Conservation (phyloP, 2,329 filamentous ascomycete species). For the Cercospora sojina region DNA sequence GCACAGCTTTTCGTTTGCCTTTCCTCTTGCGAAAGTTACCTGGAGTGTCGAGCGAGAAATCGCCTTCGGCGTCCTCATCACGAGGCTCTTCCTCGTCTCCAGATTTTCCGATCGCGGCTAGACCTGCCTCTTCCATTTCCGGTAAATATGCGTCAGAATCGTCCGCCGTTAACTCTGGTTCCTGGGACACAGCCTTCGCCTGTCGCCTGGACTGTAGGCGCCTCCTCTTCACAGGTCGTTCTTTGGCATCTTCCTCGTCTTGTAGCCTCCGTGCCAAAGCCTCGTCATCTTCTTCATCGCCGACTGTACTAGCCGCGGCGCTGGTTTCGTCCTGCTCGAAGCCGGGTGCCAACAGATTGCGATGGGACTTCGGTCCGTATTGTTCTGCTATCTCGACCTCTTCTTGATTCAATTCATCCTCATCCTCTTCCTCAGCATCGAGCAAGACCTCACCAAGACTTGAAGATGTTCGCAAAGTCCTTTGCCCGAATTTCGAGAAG, state of each 20-base stretch:
- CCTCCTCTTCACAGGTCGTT: conserved; percentile 45
- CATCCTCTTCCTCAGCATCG: conserved; percentile 73
- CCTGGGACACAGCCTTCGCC: conserved; percentile 26
- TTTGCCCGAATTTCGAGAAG: conserved; percentile 74
- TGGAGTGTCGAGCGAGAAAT: conserved; percentile 38
- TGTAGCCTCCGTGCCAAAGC: conserved; percentile 35
- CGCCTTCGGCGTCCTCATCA: conserved; percentile 43
- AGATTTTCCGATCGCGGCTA: conserved; percentile 42
- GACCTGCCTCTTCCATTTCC: conserved; percentile 41
- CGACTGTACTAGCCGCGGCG: conserved; percentile 24
- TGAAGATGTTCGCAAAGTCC: conserved; percentile 63
- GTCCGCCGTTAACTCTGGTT: conserved; percentile 30
- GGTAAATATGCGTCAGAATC: conserved; percentile 47
- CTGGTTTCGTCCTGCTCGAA: conserved; percentile 40
- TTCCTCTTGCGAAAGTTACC: conserved; percentile 43
- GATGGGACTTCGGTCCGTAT: conserved; percentile 45
- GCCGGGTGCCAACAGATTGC: conserved; percentile 50
- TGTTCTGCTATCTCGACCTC: conserved; percentile 26
- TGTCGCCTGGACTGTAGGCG: conserved; percentile 36
- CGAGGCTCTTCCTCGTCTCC: conserved; percentile 39
- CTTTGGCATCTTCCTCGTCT: conserved; percentile 40
- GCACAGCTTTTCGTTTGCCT: conserved; percentile 29
- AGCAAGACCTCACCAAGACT: conserved; percentile 74
- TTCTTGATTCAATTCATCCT: conserved; percentile 48
- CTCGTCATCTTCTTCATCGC: conserved; percentile 34